Evolutionary conservation across 345 rosid genomes (phyloP), one percentile per base, ranked within the genome.

Genomic region (Eucalyptus rudis): DNA sequence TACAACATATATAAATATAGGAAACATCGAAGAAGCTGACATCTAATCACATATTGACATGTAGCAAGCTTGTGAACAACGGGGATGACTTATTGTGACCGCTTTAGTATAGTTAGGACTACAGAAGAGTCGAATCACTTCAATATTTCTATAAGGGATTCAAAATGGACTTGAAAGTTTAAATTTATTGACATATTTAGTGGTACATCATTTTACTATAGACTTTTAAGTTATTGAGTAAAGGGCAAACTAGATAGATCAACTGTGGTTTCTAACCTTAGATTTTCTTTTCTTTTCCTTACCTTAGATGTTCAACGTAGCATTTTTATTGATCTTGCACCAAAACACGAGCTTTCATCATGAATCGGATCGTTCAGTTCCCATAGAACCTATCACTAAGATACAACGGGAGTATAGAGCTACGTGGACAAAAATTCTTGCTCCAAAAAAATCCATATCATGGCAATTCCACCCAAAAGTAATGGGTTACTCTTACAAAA

Each of bases 341-440:
- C 1, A 62, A 3, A 62, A 62, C 1, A 62, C 15, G 4, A 64
- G 71, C 3, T 13, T 64, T 31, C 36, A 64, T 29, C 1, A 64
- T n/a, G 2, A 64, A 29, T 0, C 0, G 5, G 2, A 64, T 13
- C 10, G 3, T 64, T 0, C 10, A 64, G 2, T n/a, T 13, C 8
- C 66, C 4, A 62, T 29, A 62, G 9, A 62, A 62, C 71, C 5
- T 29, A 29, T 62, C 71, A 29, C 5, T 29, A 29, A 62, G 33
- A 6, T 27, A 29, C 9, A 13, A 62, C 2, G 68, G 7, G 9
- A 10, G 8, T 27, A 13, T 62, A 62, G 17, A 29, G 71, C 17
- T 62, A 62, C 2, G 9, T 29, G 9, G 33, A 29, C 33, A 29
- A 29, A 62, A 36, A 36, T n/a, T n/a, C n/a, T n/a, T n/a, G n/a